phyloP scores from a whole-genome alignment of 148 eudicot genomes.

The Rhododendron simsii region DNA sequence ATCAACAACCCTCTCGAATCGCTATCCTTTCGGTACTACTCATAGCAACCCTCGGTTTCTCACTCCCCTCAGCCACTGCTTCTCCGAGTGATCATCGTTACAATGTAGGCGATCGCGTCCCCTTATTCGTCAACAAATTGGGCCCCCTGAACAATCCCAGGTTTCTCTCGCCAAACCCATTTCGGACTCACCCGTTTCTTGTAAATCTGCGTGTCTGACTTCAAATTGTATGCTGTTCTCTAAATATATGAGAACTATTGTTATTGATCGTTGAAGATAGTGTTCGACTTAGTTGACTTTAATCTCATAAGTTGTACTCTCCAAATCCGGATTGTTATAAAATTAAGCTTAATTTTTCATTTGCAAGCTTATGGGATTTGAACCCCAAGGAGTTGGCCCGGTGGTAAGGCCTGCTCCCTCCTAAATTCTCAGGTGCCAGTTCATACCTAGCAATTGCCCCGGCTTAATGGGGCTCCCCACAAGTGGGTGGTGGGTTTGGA shows the following conservation, averaged over 20 bases:
- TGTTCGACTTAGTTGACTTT: background rate
- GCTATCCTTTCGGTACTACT: constrained; percentile 9
- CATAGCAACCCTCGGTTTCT: constrained; percentile 6
- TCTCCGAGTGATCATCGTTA: constrained; percentile 32
- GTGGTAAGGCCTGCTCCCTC: no score
- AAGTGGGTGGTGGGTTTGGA: background rate
- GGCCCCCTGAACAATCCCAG: constrained; percentile 89
- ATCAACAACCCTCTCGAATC: constrained; percentile 1
- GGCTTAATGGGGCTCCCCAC: background rate
- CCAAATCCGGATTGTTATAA: no score
- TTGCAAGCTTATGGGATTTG: background rate
- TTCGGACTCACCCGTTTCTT: background rate
- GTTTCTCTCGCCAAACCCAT: constrained; percentile 22
- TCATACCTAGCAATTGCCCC: background rate
- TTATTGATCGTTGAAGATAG: background rate
- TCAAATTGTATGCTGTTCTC: background rate
- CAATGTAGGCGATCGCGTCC: constrained; percentile 78
- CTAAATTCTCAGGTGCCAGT: no score
- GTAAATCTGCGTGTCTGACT: background rate
- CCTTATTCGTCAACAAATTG: constrained; percentile 61
- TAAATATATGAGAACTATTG: background rate
- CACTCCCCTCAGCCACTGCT: constrained; percentile 11
- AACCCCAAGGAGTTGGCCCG: background rate
- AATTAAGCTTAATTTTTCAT: background rate
- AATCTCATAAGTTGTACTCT: no score